Base-by-base conservation (phyloP, 257 asterid species). In the Nicotiana obtusifolia region DNA sequence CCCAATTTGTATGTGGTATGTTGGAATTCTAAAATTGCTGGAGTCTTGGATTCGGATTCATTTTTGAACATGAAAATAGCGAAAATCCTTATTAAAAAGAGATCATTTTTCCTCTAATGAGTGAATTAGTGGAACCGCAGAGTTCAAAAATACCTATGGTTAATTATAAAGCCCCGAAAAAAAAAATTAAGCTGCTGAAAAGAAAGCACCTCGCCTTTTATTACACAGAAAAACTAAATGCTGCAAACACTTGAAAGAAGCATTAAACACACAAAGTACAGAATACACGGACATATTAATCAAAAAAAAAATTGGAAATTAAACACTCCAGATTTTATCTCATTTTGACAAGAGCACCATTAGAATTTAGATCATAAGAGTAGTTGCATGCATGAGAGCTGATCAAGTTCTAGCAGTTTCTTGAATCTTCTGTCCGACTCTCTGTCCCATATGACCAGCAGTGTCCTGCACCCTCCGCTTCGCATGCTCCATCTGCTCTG, bases 381-480 rank as follows among this genome's bases (percentile, higher is more conserved):
- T 41, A 41, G 13, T 8, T 41, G 49, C 49, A 41, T 9, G 49
- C 49, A 41, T 41, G 57, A 1, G 57, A 6, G 69, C 61, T 16
- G 20, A 67, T 80, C 75, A 73, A 24, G 77, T n/a, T 64, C 81
- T 78, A 28, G 31, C 65, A 6, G 64, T 6, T 2, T 86, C 91
- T 20, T 87, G 90, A 37, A 81, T 77, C 86, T 84, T 83, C 78
- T 87, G 94, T 56, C 90, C 92, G 47, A 60, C 26, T 53, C 87
- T 87, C 26, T 79, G 80, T 4, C 68, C 81, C 86, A 19, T 91
- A 84, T 85, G 91, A 26, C 85, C 87, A 0, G 87, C 86, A 10
- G 93, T 80, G 56, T 89, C 93, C 66, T 83, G 88, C 86, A 85
- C 87, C 73, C 89, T 88, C 88, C 90, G 76, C 90, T 80, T 83